Base-by-base conservation (phyloP, 2,329 filamentous ascomycete genomes). In the Westerdykella aurantiaca region DNA sequence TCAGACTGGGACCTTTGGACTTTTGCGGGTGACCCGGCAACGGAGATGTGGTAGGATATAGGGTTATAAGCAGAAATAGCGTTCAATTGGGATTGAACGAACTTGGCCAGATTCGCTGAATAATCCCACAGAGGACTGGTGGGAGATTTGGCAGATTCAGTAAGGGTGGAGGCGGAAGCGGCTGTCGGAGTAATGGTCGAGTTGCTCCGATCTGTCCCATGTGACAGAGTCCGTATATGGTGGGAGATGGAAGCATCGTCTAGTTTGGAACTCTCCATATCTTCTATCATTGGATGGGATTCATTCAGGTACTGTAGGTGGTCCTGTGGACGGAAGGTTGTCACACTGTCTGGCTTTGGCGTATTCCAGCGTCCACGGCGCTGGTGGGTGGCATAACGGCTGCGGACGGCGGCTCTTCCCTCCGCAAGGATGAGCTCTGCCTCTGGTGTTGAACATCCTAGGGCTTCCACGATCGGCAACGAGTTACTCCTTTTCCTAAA, bases 401-500 rank as follows among this genome's bases (percentile, higher is more conserved):
- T 64, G 31, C 53, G 58, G 11, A 64, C 50, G 40, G 63, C 64
- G 34, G 64, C 64, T 43, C 53, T 58, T 23, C 63, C 62, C 37
- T 66, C 64, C 13, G 61, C 62, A 34, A 67, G 42, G 35, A 67
- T 57, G 18, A 67, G 47, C 37, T 58, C 51, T 38, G 64, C 64
- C 45, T 67, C 64, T 34, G 61, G 50, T 4, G 62, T 65, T 7
- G 64, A 64, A 44, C 62, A 66, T 37, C 63, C 62, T 34, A 67
- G 25, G 23, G 57, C 61, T 31, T 66, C 61, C 9, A 61, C 48
- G 23, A 66, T 58, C 9, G 64, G 63, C 11, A 66, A 47, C 2
- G 64, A 67, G 39, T 65, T 66, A 48, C 63, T 67, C 48, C 64
- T 49, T 23, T 66, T 51, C 42, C 64, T 56, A n/a, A 56, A 41